These are phyloP conservation scores for Teratosphaeriaceae sp. DNA, from an alignment of 2,329 filamentous ascomycete genomes.

Conservation along the genomic window DNA sequence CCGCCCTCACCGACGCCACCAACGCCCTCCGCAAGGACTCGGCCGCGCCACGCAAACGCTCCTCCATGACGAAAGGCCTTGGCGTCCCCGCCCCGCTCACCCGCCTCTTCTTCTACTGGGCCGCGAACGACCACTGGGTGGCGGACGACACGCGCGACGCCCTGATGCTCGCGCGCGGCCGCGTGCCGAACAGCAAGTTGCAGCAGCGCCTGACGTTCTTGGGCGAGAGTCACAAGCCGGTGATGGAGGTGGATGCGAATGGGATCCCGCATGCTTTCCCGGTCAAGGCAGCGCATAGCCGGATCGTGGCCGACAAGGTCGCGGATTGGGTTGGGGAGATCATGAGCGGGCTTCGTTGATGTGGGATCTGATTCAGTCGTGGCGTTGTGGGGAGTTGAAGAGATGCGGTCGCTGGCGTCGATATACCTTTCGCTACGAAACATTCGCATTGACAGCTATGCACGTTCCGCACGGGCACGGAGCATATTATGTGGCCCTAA, in stretches of 20 bases:
- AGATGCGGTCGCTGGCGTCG: no score
- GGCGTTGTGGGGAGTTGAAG: no score
- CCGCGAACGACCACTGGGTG: conserved; percentile 55
- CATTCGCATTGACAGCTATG: no score
- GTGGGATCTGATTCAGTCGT: no score
- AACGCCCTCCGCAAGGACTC: background rate
- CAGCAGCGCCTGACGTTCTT: no score
- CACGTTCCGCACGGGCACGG: no score
- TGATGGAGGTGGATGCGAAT: conserved; percentile 49
- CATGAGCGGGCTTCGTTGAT: no score
- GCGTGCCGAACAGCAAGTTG: conserved; percentile 21
- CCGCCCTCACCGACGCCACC: background rate
- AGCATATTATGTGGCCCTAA: no score
- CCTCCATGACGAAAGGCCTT: background rate
- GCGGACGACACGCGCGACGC: conserved; percentile 51
- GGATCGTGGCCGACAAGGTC: conserved; percentile 46
- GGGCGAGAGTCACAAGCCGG: conserved; percentile 27
- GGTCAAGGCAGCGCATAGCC: conserved; percentile 32
- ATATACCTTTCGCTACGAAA: no score
- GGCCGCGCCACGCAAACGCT: background rate
- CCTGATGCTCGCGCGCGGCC: conserved; percentile 35
- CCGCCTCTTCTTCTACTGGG: conserved; percentile 53
- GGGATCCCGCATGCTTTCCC: conserved; percentile 56
- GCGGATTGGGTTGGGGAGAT: conserved; percentile 33
- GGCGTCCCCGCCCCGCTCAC: conserved; percentile 29